Conservation (phyloP, 192 early-diverging fungal species). For the Helicostylum pulchrum region DNA sequence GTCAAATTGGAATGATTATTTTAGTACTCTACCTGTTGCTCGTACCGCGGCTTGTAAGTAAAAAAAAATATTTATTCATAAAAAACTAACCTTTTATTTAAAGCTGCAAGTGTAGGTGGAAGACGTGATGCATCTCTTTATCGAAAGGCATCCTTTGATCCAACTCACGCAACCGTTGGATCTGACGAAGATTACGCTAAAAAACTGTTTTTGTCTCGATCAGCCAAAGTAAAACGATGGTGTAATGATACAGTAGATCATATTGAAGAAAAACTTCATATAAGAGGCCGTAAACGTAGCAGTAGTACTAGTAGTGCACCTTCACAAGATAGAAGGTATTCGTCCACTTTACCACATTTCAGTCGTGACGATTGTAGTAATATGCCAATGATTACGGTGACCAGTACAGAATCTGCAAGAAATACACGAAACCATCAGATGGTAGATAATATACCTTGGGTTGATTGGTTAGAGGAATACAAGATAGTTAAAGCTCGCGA, state of each 20-base stretch:
- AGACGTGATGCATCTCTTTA: too few species aligned
- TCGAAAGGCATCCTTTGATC: neutral
- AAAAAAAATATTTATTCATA: neutral
- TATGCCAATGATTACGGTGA: slow-evolving; percentile 26
- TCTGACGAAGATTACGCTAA: slow-evolving; percentile 26
- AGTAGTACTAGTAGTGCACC: neutral
- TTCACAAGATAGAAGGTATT: neutral
- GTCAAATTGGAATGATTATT: slow-evolving; percentile 3
- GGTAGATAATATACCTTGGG: slow-evolving; percentile 32
- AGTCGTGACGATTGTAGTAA: neutral
- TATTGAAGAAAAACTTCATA: neutral
- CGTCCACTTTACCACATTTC: neutral
- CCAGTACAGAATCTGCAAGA: slow-evolving; percentile 5
- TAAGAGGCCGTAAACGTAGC: neutral
- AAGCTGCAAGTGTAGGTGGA: too few species aligned
- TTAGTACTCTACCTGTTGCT: neutral
- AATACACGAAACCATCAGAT: slow-evolving; percentile 1
- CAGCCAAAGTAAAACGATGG: slow-evolving; percentile 30
- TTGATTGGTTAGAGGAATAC: slow-evolving; percentile 39
- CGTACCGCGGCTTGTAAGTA: neutral
- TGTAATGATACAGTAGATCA: slow-evolving; percentile 1
- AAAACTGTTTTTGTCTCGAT: slow-evolving; percentile 25
- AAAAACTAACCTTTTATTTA: too few species aligned
- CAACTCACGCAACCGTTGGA: neutral
- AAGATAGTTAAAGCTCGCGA: slow-evolving; percentile 25